phyloP scores from a whole-genome alignment of 2,329 filamentous ascomycete genomes.

The Colletotrichum noveboracense region DNA sequence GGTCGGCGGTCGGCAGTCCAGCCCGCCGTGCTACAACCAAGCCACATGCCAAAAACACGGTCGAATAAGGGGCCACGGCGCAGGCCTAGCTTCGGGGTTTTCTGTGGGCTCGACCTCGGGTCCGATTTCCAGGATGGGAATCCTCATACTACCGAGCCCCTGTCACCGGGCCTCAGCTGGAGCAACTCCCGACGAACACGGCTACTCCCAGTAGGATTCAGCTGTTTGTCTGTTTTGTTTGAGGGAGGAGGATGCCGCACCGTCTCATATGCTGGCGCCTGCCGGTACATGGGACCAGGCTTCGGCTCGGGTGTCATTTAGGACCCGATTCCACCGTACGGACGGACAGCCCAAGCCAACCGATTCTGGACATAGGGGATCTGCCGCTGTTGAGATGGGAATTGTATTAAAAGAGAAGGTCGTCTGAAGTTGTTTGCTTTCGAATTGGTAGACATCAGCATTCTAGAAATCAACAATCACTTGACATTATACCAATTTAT shows the following conservation, averaged over 20 bases:
- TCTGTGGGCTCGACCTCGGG: not conserved
- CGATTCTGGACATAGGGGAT: not conserved
- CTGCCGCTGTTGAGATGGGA: not conserved
- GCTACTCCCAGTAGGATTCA: not conserved
- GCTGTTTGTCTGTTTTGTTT: not conserved
- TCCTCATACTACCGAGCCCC: not conserved
- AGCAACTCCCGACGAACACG: not conserved
- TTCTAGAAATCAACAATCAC: not conserved
- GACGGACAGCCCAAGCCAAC: not conserved
- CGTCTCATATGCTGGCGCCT: not conserved
- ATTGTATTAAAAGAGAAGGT: not conserved
- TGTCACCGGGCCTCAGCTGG: not conserved
- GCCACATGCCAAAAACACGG: not conserved
- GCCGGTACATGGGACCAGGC: not conserved
- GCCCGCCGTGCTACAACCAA: not conserved
- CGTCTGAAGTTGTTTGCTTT: not conserved
- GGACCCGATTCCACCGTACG: not conserved
- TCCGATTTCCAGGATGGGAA: not conserved
- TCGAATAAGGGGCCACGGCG: not conserved
- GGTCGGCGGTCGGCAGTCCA: not conserved
- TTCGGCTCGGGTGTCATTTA: not conserved
- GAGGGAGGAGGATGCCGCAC: not conserved
- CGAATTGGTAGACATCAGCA: not conserved
- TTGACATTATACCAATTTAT: not conserved
- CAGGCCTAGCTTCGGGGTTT: not conserved